Percentiles rank a stretch among this genome's conserved stretches.
phyloP scores from a whole-genome alignment of 352 stramenopile genomes.

The Achlya hypogyna region DNA sequence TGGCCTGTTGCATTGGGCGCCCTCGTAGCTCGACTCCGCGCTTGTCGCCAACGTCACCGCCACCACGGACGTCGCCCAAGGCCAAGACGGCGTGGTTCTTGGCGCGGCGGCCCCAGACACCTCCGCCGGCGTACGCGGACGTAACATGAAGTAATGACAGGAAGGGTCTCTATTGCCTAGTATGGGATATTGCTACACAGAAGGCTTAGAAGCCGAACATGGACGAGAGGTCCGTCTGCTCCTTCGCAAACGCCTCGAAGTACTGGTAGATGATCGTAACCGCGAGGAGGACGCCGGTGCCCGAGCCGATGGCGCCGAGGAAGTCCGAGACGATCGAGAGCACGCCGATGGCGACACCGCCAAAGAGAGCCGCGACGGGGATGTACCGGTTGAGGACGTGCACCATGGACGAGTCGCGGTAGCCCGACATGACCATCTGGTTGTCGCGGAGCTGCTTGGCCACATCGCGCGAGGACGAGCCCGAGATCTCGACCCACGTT shows the following conservation, averaged over 20 bases:
- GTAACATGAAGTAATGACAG: neutral
- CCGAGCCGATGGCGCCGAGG: conserved; percentile 97
- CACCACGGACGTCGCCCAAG: neutral
- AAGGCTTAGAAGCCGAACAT: conserved; percentile 55
- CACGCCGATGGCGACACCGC: conserved; percentile 99
- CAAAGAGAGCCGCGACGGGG: conserved; percentile 96
- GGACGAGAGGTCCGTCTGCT: conserved; percentile 78
- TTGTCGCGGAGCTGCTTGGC: conserved; percentile 98
- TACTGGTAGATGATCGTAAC: conserved; percentile 99
- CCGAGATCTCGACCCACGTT: conserved; percentile 99
- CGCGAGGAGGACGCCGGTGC: conserved; percentile 97
- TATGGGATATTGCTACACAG: neutral
- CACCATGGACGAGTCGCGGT: conserved; percentile 96
- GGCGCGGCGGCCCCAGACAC: neutral
- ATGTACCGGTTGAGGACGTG: conserved; percentile 99
- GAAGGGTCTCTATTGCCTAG: neutral
- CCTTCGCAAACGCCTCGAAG: conserved; percentile 96
- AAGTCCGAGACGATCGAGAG: conserved; percentile 98
- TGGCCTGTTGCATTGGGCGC: conserved; percentile 1
- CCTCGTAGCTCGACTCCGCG: neutral
- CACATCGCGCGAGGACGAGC: conserved; percentile 94
- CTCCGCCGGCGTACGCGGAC: neutral
- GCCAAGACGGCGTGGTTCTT: conserved; percentile 7
- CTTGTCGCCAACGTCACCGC: neutral
- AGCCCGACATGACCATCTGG: conserved; percentile 99